Evolutionary conservation across 1,284 basidiomycete species (phyloP), one percentile per base, ranked within the genome.

Genomic region (Apiotrichum sp.): DNA sequence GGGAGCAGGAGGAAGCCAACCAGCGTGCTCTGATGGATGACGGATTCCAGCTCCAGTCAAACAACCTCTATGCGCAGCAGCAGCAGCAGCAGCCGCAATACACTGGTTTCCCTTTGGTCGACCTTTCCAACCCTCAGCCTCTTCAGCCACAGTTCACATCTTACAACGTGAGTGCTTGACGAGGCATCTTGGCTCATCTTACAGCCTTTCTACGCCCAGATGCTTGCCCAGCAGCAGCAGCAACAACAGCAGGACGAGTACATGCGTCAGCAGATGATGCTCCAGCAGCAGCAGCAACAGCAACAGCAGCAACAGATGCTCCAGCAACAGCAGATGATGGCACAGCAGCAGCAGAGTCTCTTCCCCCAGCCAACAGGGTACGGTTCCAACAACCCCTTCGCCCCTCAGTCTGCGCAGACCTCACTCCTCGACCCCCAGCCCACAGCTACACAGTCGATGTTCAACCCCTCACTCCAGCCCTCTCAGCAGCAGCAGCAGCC

Each of bases 331-430:
- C 77, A 87, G 66, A 83, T 84, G 65, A 77, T 84, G 59, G 69
- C 68, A 56, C 67, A 77, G 57, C 77, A 77, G 70, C 74, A 73
- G 46, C 75, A 77, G 53, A 72, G 74, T 4, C 68, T 82, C 29
- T 68, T 78, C 56, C 77, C 82, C 6, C 83, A 84, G 62, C 79
- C 77, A 22, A 84, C 83, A 2, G 80, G 80, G 4, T 82, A 82
- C 63, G 91, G 92, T 13, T 89, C 90, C 44, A 98, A 98, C 81
- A 98, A 98, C 73, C 93, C 93, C 0, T 97, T 96, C 69, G 88
- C 87, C 0, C 81, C 72, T 6, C 59, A 55, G 33, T 56, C 56
- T 6, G 59, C 56, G 57, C 65, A 62, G 67, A 72, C 59, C 62
- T 72, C 41, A 66, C 74, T 49, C 58, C 50, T 56, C 40, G 56